Evolutionary conservation across 371 early-diverging fungal species (phyloP).

Genomic region (Haplosporangium sp.): DNA sequence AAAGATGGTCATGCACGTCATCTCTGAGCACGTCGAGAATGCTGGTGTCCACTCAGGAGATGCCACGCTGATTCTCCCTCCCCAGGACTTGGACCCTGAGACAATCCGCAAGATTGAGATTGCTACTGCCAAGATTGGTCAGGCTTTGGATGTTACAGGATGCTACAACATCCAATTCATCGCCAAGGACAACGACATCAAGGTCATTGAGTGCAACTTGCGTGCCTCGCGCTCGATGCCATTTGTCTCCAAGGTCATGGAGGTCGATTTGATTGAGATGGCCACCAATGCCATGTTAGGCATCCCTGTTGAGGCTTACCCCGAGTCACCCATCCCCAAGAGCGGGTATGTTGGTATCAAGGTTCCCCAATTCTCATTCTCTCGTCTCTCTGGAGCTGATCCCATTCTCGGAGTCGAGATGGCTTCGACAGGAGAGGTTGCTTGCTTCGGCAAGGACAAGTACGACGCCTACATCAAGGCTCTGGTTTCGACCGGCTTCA

Average conservation of each 20-base stretch:
- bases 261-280: slow-evolving; percentile 88
- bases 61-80: slow-evolving; percentile 93
- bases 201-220: slow-evolving; percentile 97
- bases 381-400: slow-evolving; percentile 93
- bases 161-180: slow-evolving; percentile 97
- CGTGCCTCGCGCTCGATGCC: slow-evolving; percentile 97
- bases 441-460: slow-evolving; percentile 95
- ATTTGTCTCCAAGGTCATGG: slow-evolving; percentile 94
- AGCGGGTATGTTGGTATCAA: slow-evolving; percentile 88
- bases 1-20: slow-evolving; percentile 82
- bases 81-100: slow-evolving; percentile 72
- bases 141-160: slow-evolving; percentile 90
- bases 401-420: slow-evolving; percentile 97
- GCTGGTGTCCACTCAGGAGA: slow-evolving; percentile 98
- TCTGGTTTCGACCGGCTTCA: slow-evolving; percentile 91
- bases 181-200: slow-evolving; percentile 69
- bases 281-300: slow-evolving; percentile 85
- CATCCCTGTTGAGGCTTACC: slow-evolving; percentile 67
- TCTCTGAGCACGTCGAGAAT: slow-evolving; percentile 95
- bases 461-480: slow-evolving; percentile 96
- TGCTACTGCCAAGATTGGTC: slow-evolving; percentile 85
- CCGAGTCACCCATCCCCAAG: slow-evolving; percentile 72
- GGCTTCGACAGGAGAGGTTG: slow-evolving; percentile 99
- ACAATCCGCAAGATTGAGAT: slow-evolving; percentile 77
- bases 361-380: slow-evolving; percentile 95